These are phyloP conservation scores for Nicotiana attenuata DNA, from an alignment of 257 asterid species.

Conservation along the genomic window DNA sequence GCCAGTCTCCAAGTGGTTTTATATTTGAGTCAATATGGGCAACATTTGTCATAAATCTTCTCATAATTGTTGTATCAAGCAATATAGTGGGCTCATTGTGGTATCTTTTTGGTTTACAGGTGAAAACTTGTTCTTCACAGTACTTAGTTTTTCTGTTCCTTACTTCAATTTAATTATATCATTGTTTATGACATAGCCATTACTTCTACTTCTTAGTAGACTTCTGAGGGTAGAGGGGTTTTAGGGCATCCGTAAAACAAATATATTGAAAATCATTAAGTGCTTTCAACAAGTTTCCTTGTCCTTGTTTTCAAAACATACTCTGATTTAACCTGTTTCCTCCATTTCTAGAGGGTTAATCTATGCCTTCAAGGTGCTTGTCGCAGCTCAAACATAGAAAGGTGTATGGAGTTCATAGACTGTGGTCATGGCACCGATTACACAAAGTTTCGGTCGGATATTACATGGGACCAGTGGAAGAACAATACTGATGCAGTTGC, in stretches of 20 bases:
- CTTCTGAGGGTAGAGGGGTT: background rate
- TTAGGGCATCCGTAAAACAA: background rate
- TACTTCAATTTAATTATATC: slow-evolving; percentile 1
- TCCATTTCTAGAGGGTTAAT: slow-evolving; percentile 61
- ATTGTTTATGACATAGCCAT: background rate
- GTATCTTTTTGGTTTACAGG: slow-evolving; percentile 91
- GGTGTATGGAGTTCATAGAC: slow-evolving; percentile 51
- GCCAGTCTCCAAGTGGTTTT: slow-evolving; percentile 74
- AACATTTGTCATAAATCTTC: slow-evolving; percentile 66
- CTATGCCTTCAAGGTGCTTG: slow-evolving; percentile 81
- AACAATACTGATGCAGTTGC: slow-evolving; percentile 42
- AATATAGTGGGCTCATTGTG: slow-evolving; percentile 87
- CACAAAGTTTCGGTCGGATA: slow-evolving; percentile 7
- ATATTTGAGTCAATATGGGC: slow-evolving; percentile 85
- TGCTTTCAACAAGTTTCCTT: slow-evolving; percentile 8
- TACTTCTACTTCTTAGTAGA: background rate
- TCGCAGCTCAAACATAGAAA: slow-evolving; percentile 18
- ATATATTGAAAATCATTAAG: background rate
- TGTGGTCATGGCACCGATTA: slow-evolving; percentile 51
- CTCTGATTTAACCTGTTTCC: background rate
- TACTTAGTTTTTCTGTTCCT: background rate
- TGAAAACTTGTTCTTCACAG: slow-evolving; percentile 12
- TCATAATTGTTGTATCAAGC: slow-evolving; percentile 59
- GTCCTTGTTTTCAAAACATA: background rate
- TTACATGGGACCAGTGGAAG: slow-evolving; percentile 51